Base-by-base conservation (phyloP, 2,329 filamentous ascomycete species). In the Exophiala phaeomuriformis region DNA sequence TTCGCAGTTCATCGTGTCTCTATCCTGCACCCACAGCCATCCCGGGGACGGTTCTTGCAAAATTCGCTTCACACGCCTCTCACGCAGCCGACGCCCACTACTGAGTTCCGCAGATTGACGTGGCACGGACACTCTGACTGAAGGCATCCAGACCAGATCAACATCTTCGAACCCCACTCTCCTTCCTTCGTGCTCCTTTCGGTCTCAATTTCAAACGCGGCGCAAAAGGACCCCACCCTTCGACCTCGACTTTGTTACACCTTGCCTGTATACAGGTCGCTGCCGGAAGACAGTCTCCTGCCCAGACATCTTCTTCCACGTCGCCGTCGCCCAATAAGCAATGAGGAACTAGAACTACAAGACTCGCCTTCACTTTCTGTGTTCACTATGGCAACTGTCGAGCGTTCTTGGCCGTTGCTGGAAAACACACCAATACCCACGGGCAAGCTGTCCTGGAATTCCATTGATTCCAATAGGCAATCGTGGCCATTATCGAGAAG, bases 341-440 rank as follows among this genome's bases (percentile, higher is more conserved):
- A 59, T 55, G 54, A 55, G 47, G 19, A 19, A 19, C 19, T 53
- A 51, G 52, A 49, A 31, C 27, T 37, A 36, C 35, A 42, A 30
- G 44, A 44, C 39, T 47, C 9, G 46, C 28, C 12, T 6, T 42
- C 45, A 41, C 41, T 44, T 8, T 47, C 47, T 32, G 36, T 50
- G 46, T n/a, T 10, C 51, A 62, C 60, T 53, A 55, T 52, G 42
- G 56, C 55, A 28, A 41, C 45, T 37, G 39, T 41, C 39, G 48
- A 56, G n/a, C 49, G 41, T 47, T 30, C 43, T 51, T 53, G 54
- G 51, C 40, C 57, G 39, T 46, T 51, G 32, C 28, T 46, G 27
- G 37, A 43, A 31, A 45, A 45, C 9, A 44, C 43, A 28, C 50
- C 50, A 29, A 42, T 50, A 30, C 43, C 51, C n/a, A n/a, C 41